Percentiles rank a stretch among this genome's conserved stretches.
These are phyloP conservation scores for Rheum nobile DNA, from an alignment of 148 eudicot species.

Conservation along the genomic window DNA sequence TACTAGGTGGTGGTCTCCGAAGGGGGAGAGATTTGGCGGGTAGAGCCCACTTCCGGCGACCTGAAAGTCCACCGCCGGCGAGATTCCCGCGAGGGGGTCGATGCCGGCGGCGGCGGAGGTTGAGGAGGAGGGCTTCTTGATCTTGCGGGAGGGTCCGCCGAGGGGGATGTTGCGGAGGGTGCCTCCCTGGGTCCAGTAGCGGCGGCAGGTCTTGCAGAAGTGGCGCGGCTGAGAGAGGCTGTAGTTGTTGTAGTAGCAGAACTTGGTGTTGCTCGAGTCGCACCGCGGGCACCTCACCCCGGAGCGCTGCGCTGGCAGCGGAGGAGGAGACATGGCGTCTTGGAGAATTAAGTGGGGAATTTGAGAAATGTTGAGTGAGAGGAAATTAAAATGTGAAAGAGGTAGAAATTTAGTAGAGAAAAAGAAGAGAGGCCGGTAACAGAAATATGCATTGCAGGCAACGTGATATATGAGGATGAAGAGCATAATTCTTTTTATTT, in stretches of 20 bases:
- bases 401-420: no score
- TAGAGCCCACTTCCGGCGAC: constrained; percentile 6
- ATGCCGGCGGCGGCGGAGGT: constrained; percentile 11
- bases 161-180: constrained; percentile 79
- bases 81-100: neutral
- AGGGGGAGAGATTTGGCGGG: neutral
- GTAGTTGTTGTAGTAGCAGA: constrained; percentile 94
- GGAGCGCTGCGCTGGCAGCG: constrained; percentile 25
- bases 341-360: neutral
- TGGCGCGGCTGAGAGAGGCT: constrained; percentile 80
- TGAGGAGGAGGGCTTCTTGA: constrained; percentile 37
- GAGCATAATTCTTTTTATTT: no score
- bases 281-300: constrained; percentile 66
- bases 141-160: constrained; percentile 76
- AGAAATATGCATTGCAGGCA: no score
- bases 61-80: constrained; percentile 10
- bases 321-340: neutral
- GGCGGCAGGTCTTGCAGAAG: constrained; percentile 81
- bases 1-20: constrained; percentile 19
- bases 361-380: no score
- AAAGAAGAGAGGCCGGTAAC: no score
- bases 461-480: no score
- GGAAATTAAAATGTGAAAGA: no score
- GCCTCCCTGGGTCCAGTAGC: constrained; percentile 93
- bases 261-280: constrained; percentile 76